These are phyloP conservation scores for Phytophthora pseudosyringae DNA, from an alignment of 352 stramenopile genomes.

Conservation along the genomic window DNA sequence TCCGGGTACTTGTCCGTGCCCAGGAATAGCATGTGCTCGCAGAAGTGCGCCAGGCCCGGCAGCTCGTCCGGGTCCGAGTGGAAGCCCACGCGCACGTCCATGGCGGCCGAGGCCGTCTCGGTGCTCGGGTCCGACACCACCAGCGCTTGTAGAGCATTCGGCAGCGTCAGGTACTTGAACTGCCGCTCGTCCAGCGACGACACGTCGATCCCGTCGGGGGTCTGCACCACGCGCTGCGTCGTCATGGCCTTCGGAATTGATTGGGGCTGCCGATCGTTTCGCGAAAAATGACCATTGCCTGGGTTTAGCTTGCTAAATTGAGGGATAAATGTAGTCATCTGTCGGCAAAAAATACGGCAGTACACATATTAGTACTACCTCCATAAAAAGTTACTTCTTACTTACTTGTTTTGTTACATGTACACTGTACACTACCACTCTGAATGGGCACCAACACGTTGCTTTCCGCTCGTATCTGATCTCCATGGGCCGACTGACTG, in stretches of 20 bases:
- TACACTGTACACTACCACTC: background rate
- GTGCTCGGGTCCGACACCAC: conserved; percentile 91
- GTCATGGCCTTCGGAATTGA: background rate
- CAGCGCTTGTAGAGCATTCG: conserved; percentile 62
- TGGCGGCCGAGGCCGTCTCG: conserved; percentile 93
- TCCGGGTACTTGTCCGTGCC: conserved; percentile 96
- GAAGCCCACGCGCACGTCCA: conserved; percentile 95
- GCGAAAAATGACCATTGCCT: too few relatives aligned
- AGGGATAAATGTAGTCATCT: too few relatives aligned
- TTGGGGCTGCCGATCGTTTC: background rate
- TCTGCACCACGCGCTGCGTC: conserved; percentile 31
- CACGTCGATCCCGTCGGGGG: conserved; percentile 51
- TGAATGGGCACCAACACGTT: conserved; percentile 1
- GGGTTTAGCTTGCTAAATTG: too few relatives aligned
- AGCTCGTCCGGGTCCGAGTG: conserved; percentile 89
- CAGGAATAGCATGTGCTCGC: conserved; percentile 98
- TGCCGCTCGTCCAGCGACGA: conserved; percentile 61
- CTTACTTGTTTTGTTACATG: too few relatives aligned
- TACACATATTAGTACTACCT: too few relatives aligned
- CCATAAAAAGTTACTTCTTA: too few relatives aligned
- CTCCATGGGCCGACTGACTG: background rate
- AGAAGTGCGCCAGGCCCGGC: conserved; percentile 90
- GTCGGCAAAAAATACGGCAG: too few relatives aligned
- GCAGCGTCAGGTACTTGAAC: conserved; percentile 58
- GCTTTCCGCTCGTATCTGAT: background rate